Evolutionary conservation across 2,329 filamentous ascomycete genomes (phyloP), one percentile per base, ranked within the genome.

Genomic region (Cercospora zeina): DNA sequence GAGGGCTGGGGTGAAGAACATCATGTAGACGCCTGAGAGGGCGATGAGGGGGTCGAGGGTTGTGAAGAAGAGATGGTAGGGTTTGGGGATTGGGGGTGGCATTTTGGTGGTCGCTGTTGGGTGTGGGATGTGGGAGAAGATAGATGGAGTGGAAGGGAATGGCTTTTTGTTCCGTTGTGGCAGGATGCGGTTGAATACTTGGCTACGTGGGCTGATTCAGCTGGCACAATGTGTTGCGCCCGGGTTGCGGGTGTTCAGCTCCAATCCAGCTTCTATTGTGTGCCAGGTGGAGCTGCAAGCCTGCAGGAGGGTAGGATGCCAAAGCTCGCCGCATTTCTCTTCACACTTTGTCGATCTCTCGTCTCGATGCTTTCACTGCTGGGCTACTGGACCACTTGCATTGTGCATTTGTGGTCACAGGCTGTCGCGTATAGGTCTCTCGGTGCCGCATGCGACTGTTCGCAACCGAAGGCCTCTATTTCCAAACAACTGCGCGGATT

Each of bases 21-120:
- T 62, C 59, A 64, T 62, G 58, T 59, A 67, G 16, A 51, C 58
- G 24, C 61, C 65, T 50, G 42, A 57, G 45, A 63, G 56, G 45
- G 60, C 63, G 33, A 68, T 65, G 19, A 59, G 37, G 10, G 64
- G 64, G 50, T 64, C 66, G 16, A 65, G 33, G 49, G 57, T 37
- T 45, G 60, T 58, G 59, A 67, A 66, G 62, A 65, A 63, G 60
- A 65, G 16, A 49, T 54, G 47, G 59, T 63, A 68, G 64, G 45
- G 13, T 42, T 14, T n/a, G n/a, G 54, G 21, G 16, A 42, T 27
- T 39, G n/a, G 27, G 11, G 19, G 31, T 31, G 21, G 37, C 49
- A 51, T n/a, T n/a, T n/a, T 33, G 27, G 13, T 45, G 39, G 39
- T 4, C 3, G 19, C 13, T 9, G 34, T 10, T 3, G 13, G 34